phyloP scores from a whole-genome alignment of 192 early-diverging fungal species.

The Coemansia reversa region DNA sequence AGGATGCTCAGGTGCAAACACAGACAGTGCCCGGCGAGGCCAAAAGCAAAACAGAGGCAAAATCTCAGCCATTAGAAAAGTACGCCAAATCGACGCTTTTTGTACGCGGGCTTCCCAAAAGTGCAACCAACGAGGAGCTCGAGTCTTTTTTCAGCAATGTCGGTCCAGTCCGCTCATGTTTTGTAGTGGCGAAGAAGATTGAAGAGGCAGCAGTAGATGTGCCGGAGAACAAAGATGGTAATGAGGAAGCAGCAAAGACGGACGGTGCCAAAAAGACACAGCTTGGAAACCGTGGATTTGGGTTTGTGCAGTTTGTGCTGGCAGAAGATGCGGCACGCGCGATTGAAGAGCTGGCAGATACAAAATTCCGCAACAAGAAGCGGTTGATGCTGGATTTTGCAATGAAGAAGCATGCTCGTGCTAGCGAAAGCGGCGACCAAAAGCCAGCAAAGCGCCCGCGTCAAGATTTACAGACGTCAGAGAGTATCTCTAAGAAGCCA shows the following conservation, averaged over 20 bases:
- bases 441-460: constrained; percentile 18
- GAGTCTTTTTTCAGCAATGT: constrained; percentile 87
- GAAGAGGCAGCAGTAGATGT: constrained; percentile 41
- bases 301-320: constrained; percentile 82
- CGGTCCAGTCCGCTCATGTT: constrained; percentile 87
- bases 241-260: constrained; percentile 15
- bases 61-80: constrained; percentile 36
- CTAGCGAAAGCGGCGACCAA: constrained; percentile 5
- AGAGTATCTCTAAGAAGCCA: constrained; percentile 30
- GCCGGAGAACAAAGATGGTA: background rate
- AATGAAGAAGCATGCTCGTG: constrained; percentile 44
- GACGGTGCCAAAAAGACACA: constrained; percentile 10
- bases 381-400: constrained; percentile 80
- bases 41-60: constrained; percentile 3
- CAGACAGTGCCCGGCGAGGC: background rate
- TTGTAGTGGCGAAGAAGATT: constrained; percentile 72
- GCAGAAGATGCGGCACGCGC: constrained; percentile 65
- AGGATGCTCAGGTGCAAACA: constrained; percentile 22
- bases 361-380: constrained; percentile 69
- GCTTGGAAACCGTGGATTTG: constrained; percentile 76
- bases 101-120: constrained; percentile 81
- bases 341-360: constrained; percentile 68
- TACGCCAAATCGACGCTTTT: constrained; percentile 74
- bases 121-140: constrained; percentile 77
- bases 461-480: constrained; percentile 17